Evolutionary conservation across 108 stramenopile species (phyloP).

Genomic region (Skeletonema tropicum): DNA sequence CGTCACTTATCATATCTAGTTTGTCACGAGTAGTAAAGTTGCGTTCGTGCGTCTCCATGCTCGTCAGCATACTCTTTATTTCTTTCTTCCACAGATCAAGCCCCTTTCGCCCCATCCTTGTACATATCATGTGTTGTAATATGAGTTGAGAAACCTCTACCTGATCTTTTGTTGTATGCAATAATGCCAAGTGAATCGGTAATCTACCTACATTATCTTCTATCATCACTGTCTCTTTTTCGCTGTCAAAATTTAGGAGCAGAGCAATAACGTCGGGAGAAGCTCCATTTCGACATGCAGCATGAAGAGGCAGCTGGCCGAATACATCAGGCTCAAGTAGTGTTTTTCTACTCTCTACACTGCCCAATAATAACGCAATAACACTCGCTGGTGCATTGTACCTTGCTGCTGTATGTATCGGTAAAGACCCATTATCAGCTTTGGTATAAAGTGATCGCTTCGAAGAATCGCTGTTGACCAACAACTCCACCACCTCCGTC

Average conservation of each 20-base stretch:
- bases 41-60: conserved; percentile 54
- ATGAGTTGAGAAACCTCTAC: conserved; percentile 38
- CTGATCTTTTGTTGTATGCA: conserved; percentile 46
- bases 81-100: conserved; percentile 60
- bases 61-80: conserved; percentile 40
- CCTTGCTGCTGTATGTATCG: conserved; percentile 64
- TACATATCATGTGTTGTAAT: conserved; percentile 57
- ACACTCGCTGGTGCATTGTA: conserved; percentile 62
- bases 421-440: conserved; percentile 58
- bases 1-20: conserved; percentile 54
- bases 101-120: conserved; percentile 54
- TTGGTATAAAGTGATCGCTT: conserved; percentile 49
- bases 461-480: conserved; percentile 57
- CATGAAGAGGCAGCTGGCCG: conserved; percentile 66
- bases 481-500: conserved; percentile 51
- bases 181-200: conserved; percentile 61
- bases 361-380: conserved; percentile 54
- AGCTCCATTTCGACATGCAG: conserved; percentile 61
- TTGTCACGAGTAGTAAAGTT: conserved; percentile 66
- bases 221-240: conserved; percentile 47
- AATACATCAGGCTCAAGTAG: conserved; percentile 48
- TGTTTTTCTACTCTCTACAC: conserved; percentile 32
- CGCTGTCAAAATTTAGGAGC: conserved; percentile 46
- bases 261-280: conserved; percentile 45
- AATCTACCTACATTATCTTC: conserved; percentile 59